Evolutionary conservation across 257 asterid species (phyloP).

Genomic region (Fraxinus anomala): DNA sequence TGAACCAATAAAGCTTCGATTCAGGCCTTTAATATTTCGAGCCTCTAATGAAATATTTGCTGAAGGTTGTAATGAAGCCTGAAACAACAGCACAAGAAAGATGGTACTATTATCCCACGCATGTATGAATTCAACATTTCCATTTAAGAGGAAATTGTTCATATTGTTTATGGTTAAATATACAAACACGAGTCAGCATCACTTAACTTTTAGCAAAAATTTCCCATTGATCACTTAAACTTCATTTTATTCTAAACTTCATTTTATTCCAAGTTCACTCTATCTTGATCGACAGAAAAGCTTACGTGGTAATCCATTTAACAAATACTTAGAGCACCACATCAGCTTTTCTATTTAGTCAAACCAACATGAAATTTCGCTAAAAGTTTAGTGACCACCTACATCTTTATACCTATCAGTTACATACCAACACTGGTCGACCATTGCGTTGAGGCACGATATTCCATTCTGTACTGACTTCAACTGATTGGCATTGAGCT

Average conservation of each 20-base stretch:
- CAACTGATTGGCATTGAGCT: conserved; percentile 90
- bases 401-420: not conserved
- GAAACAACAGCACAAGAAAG: conserved; percentile 30
- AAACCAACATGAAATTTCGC: not conserved
- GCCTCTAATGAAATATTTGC: conserved; percentile 96
- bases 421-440: conserved; percentile 80
- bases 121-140: not conserved
- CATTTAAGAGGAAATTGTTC: not conserved
- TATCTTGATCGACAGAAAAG: not conserved
- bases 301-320: not conserved
- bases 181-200: not conserved
- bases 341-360: too few species aligned
- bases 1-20: conserved; percentile 90
- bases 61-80: conserved; percentile 98
- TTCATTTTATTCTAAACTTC: not conserved
- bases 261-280: too few species aligned
- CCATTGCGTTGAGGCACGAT: conserved; percentile 95
- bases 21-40: conserved; percentile 81
- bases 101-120: not conserved
- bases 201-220: not conserved
- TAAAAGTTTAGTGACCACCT: not conserved
- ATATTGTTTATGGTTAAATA: too few species aligned
- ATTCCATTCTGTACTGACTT: conserved; percentile 96
- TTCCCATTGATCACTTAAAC: not conserved
- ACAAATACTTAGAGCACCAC: not conserved